Base-by-base conservation (phyloP, 164 flowering plant species). In the Euptelea pleiosperma region DNA sequence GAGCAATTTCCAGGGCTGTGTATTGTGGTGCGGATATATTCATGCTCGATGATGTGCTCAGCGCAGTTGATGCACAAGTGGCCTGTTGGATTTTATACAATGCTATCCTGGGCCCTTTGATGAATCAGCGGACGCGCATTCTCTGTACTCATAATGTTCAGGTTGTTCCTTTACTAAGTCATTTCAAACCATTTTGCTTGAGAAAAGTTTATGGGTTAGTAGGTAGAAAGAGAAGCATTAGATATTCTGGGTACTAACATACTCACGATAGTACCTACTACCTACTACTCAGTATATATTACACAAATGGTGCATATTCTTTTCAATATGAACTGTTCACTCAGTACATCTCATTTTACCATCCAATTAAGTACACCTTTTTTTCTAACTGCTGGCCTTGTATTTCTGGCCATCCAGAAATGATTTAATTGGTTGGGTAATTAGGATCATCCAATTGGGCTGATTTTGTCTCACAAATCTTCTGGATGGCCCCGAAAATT, bases 41-140 rank as follows among this genome's bases (percentile, higher is more conserved):
- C 65, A 28, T 93, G 73, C 92, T 93, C 55, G 98, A 93, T 76
- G 97, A 93, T 70, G 83, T 93, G 52, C 89, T 93, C 22, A 89
- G 98, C 74, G 97, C 98, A 4, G 97, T 93, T 65, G 98, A 93
- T 79, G 82, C 97, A 34, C 92, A 93, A 74, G 98, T 93, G 58
- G 94, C 82, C 60, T 40, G 59, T 33, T 78, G 85, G 78, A 85
- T 93, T 66, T 66, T 93, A 41, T 41, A 69, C 46, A 80, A 83
- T 66, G 96, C 87, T 36, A 77, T 93, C 52, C 62, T 77, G 57
- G 87, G 96, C 28, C 86, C 90, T 61, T 73, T 83, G 21, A 73
- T 81, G 82, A 62, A 70, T 45, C 66, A 71, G 44, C 68, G 74
- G 49, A 87, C 98, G 34, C 74, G 96, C 19, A 29, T 89, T 55